These are phyloP conservation scores for Diaporthe caulivora DNA, from an alignment of 2,329 filamentous ascomycete species.

Conservation along the genomic window DNA sequence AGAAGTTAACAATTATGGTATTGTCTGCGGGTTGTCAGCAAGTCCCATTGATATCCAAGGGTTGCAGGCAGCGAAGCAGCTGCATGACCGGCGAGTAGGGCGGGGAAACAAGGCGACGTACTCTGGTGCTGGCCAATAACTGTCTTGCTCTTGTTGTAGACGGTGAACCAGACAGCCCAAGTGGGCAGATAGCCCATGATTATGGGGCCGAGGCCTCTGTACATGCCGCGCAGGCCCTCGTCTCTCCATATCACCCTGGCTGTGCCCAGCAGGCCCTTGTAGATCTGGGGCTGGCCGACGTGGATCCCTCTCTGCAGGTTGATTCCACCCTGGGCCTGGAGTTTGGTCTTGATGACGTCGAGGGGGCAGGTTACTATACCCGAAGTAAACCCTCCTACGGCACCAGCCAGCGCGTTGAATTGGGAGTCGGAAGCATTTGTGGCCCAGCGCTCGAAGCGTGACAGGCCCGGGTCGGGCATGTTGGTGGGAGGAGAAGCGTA, in stretches of 20 bases:
- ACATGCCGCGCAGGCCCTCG: slow-evolving; percentile 91
- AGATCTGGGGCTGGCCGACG: slow-evolving; percentile 71
- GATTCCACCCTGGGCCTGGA: slow-evolving; percentile 95
- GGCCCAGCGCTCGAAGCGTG: slow-evolving; percentile 68
- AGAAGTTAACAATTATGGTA: slow-evolving; percentile 83
- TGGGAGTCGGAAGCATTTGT: slow-evolving; percentile 68
- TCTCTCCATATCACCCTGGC: slow-evolving; percentile 87
- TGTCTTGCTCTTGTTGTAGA: slow-evolving; percentile 91
- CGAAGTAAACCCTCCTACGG: slow-evolving; percentile 90
- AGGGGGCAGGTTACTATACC: slow-evolving; percentile 96
- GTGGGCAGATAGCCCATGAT: slow-evolving; percentile 95
- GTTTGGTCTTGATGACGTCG: slow-evolving; percentile 98
- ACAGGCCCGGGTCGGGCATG: slow-evolving; percentile 50
- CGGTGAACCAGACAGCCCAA: slow-evolving; percentile 97
- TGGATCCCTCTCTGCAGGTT: slow-evolving; percentile 62
- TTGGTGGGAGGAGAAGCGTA: slow-evolving; percentile 37
- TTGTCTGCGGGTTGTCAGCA: slow-evolving; percentile 67
- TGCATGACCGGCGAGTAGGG: not conserved
- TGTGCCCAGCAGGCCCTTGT: slow-evolving; percentile 89
- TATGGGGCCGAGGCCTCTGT: slow-evolving; percentile 93
- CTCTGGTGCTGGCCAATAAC: slow-evolving; percentile 76
- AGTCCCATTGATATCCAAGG: slow-evolving; percentile 38
- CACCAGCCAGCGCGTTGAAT: slow-evolving; percentile 89
- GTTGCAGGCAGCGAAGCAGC: not conserved
- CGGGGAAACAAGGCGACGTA: slow-evolving; percentile 51